These are phyloP conservation scores for Vigna radiata DNA, from an alignment of 306 rosid species.

Conservation along the genomic window DNA sequence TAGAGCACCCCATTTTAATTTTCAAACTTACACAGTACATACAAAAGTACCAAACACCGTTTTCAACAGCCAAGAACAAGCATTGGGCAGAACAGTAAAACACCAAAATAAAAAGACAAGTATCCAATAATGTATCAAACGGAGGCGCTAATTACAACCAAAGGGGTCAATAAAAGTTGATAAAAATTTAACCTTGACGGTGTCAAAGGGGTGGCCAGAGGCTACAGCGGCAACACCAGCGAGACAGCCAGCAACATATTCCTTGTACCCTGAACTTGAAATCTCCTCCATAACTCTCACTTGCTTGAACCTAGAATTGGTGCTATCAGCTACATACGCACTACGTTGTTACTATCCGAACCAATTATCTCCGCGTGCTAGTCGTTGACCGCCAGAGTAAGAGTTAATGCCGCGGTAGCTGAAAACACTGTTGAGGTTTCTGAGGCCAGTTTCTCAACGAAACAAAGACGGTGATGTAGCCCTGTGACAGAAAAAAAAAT, in stretches of 20 bases:
- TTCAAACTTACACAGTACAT: neutral
- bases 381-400: conserved; percentile 3
- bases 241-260: conserved; percentile 56
- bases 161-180: neutral
- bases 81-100: neutral
- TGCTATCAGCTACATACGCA: conserved; percentile 36
- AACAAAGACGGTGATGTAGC: too few relatives aligned
- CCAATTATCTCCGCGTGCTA: neutral
- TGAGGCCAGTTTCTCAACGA: too few relatives aligned
- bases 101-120: conserved; percentile 22
- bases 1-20: conserved; percentile 14
- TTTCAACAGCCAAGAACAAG: neutral
- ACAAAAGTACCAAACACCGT: neutral
- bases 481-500: too few relatives aligned
- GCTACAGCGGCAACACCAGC: conserved; percentile 55
- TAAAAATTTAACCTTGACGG: conserved; percentile 50
- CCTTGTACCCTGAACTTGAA: conserved; percentile 51
- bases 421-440: too few relatives aligned
- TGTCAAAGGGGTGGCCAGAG: conserved; percentile 58
- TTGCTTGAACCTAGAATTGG: conserved; percentile 15
- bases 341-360: neutral
- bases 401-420: too few relatives aligned
- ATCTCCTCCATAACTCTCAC: conserved; percentile 55
- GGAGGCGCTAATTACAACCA: neutral
- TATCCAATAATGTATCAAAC: neutral